Percentiles rank a stretch among this genome's conserved stretches.
Evolutionary conservation across 1,139 yeast species (phyloP).

Genomic region (Saccharomyces hybrid): DNA sequence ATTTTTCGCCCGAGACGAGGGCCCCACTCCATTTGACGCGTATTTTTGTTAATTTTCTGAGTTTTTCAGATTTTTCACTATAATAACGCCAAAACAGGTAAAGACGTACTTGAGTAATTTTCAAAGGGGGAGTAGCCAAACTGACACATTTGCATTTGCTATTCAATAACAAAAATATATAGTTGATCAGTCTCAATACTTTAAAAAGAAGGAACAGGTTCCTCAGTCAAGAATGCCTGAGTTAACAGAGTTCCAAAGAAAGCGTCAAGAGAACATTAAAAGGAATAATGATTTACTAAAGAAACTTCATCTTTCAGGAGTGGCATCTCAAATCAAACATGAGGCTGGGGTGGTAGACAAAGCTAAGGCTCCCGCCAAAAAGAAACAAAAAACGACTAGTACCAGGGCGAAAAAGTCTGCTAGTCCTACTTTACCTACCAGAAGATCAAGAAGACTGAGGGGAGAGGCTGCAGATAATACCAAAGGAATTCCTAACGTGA

Average conservation of each 20-base stretch:
- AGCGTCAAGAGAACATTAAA: conserved; percentile 55
- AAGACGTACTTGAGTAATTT: neutral
- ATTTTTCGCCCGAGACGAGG: neutral
- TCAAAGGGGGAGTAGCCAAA: neutral
- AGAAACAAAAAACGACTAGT: conserved; percentile 16
- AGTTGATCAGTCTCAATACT: neutral
- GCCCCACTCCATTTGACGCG: neutral
- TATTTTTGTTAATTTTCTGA: neutral
- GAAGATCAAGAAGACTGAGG: conserved; percentile 60
- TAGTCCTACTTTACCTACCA: conserved; percentile 37
- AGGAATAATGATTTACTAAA: conserved; percentile 45
- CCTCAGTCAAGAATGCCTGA: conserved; percentile 23
- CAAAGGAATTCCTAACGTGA: conserved; percentile 24
- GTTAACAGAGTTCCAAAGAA: conserved; percentile 60
- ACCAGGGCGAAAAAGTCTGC: conserved; percentile 17
- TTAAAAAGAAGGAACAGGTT: neutral
- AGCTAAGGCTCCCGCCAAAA: conserved; percentile 9
- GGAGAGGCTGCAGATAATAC: conserved; percentile 40
- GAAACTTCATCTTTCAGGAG: conserved; percentile 38
- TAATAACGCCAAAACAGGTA: neutral
- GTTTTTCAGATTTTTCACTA: neutral
- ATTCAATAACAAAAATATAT: neutral
- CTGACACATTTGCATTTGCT: neutral
- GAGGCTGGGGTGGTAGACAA: conserved; percentile 26
- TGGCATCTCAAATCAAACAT: conserved; percentile 34